These are phyloP conservation scores for Paragyromitra xinjiangensis DNA, from an alignment of 495 filamentous ascomycete genomes.

Conservation along the genomic window DNA sequence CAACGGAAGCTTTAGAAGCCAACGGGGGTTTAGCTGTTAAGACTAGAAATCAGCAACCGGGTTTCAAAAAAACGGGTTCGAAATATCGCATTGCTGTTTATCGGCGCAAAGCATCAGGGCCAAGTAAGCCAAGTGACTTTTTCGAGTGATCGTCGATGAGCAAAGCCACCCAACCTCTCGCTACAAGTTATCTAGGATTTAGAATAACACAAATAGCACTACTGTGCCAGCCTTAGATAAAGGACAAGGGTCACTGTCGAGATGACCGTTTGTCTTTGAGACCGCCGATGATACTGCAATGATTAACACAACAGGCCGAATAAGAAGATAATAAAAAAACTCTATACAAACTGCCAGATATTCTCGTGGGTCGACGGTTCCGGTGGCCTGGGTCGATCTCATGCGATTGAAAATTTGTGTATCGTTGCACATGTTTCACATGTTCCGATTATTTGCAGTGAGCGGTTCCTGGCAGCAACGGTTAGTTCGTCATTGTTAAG, in stretches of 20 bases:
- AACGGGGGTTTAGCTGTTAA: neutral
- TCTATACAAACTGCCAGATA: neutral
- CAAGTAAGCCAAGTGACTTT: neutral
- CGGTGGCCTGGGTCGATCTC: slow-evolving; percentile 14
- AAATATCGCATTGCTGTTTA: no score
- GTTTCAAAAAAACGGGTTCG: no score
- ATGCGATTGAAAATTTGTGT: slow-evolving; percentile 8
- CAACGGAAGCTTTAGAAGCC: neutral
- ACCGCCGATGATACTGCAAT: neutral
- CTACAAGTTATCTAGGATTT: neutral
- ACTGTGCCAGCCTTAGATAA: neutral
- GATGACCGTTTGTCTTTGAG: neutral
- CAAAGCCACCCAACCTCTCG: neutral
- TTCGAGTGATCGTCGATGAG: slow-evolving; percentile 6
- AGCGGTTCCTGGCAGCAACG: slow-evolving; percentile 1
- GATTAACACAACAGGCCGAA: neutral
- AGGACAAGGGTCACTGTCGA: neutral
- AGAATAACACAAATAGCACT: neutral
- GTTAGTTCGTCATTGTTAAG: neutral
- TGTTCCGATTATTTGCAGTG: neutral
- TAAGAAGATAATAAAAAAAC: neutral
- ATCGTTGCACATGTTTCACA: slow-evolving; percentile 35
- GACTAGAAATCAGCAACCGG: neutral
- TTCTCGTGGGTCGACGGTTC: slow-evolving; percentile 15
- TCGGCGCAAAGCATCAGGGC: no score